Base-by-base conservation (phyloP, 495 filamentous ascomycete species). In the Aspergillus biplanus region DNA sequence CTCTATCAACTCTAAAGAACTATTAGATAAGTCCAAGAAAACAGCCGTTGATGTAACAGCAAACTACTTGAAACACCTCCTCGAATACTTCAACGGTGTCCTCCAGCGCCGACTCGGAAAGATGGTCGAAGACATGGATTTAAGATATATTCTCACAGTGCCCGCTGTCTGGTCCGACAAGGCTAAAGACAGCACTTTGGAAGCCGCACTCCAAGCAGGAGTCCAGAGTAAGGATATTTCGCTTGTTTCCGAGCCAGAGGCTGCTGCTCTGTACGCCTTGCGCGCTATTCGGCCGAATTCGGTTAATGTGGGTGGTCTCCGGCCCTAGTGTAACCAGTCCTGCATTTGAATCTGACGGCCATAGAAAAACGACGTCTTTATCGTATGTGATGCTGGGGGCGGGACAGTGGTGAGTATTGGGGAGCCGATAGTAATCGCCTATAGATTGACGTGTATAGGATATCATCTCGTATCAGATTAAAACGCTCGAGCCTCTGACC, bases 231-330 rank as follows among this genome's bases (percentile, higher is more conserved):
- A 56, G 3, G 71, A 74, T 33, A 67, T 87, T 52, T 74, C 73
- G 39, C 64, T 89, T 11, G 79, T 89, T 11, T 84, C 83, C 1
- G 87, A 89, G 67, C 88, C 87, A 0, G 87, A 89, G 65, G 85
- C 85, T 6, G 86, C 86, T 5, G 85, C 85, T 0, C 71, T 85
- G 0, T 83, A 82, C 67, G 79, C 83, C 0, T 67, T 87, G 12
- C 49, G 75, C 71, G 63, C 58, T 2, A 70, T 69, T 15, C 64
- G 71, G 58, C 68, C 73, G 12, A 71, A 75, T 39, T 55, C 58
- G 0, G 64, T 76, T 47, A 49, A 47, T 7, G 61, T 64, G 46
- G 18, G 42, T 58, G 21, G 11, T 42, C 15, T 33, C 3, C 21
- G 3, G 21, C 34, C 4, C 8, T 9, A 3, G 5, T 8, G 16